Percentiles rank a stretch among this genome's conserved stretches.
Evolutionary conservation across 352 stramenopile species (phyloP).

Genomic region (Pythium vanterpoolii): DNA sequence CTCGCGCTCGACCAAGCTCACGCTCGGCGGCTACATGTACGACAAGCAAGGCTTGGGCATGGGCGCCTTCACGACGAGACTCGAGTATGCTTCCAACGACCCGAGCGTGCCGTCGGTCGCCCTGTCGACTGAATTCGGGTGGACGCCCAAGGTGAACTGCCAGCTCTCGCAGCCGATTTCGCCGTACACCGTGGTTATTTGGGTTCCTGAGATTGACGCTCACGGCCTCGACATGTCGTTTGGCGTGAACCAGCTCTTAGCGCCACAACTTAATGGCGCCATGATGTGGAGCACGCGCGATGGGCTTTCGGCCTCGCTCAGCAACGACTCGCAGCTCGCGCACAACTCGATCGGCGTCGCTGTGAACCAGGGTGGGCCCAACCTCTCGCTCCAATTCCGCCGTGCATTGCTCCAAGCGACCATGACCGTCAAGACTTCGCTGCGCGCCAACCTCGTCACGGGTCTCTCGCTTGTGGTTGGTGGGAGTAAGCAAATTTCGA

Average conservation of each 20-base stretch:
- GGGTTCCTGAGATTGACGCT: slow-evolving; percentile 70
- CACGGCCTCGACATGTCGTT: slow-evolving; percentile 71
- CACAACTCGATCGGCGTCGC: slow-evolving; percentile 44
- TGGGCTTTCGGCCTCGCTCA: slow-evolving; percentile 64
- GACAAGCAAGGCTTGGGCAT: slow-evolving; percentile 74
- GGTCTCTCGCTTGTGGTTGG: slow-evolving; percentile 50
- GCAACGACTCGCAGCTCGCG: slow-evolving; percentile 37
- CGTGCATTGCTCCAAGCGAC: slow-evolving; percentile 35
- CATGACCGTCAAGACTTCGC: slow-evolving; percentile 43
- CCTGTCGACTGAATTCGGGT: slow-evolving; percentile 67
- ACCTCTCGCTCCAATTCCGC: slow-evolving; percentile 55
- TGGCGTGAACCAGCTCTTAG: slow-evolving; percentile 64
- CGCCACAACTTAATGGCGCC: slow-evolving; percentile 53
- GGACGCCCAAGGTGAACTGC: slow-evolving; percentile 70
- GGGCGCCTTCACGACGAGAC: slow-evolving; percentile 59
- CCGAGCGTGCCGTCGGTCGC: slow-evolving; percentile 56
- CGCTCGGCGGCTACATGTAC: slow-evolving; percentile 80
- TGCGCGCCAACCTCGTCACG: slow-evolving; percentile 44
- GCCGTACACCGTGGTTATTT: slow-evolving; percentile 60
- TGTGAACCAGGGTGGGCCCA: slow-evolving; percentile 44
- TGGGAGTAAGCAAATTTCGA: slow-evolving; percentile 54
- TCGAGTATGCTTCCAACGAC: slow-evolving; percentile 67
- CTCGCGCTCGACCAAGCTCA: slow-evolving; percentile 50
- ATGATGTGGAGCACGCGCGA: slow-evolving; percentile 86
- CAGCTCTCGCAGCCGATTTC: slow-evolving; percentile 77